A percentile compares a stretch with the other conserved stretches of the same genome.
phyloP scores from a whole-genome alignment of 2,329 filamentous ascomycete species.

The Botrytis elliptica region DNA sequence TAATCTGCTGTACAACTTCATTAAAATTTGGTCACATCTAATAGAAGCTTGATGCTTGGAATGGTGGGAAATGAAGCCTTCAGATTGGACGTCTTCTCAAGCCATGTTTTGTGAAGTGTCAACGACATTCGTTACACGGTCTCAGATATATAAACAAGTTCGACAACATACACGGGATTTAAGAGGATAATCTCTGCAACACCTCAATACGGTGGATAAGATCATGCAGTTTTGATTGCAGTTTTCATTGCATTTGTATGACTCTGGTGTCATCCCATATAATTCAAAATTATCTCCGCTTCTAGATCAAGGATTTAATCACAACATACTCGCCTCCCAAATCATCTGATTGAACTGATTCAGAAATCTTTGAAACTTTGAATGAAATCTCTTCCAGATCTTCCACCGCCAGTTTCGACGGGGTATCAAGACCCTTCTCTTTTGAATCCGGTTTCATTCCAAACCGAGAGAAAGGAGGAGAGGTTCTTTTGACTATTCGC shows the following conservation, averaged over 20 bases:
- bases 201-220: background rate
- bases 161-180: background rate
- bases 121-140: background rate
- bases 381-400: background rate
- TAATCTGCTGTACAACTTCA: background rate
- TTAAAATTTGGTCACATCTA: background rate
- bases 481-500: background rate
- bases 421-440: background rate
- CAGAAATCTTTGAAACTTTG: background rate
- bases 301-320: background rate
- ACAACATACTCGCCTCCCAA: background rate
- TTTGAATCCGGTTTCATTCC: background rate
- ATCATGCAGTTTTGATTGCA: background rate
- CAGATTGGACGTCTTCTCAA: background rate
- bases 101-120: background rate
- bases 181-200: background rate
- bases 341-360: background rate
- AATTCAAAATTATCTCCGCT: background rate
- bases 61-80: background rate
- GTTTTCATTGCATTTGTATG: background rate
- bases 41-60: background rate
- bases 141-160: background rate
- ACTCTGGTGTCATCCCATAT: background rate
- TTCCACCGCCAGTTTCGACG: slow-evolving; percentile 10
- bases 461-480: background rate